A percentile compares a stretch with the other conserved stretches of the same genome.
Conservation (phyloP, 2,329 filamentous ascomycete species). For the Ceratocystis smalleyi region DNA sequence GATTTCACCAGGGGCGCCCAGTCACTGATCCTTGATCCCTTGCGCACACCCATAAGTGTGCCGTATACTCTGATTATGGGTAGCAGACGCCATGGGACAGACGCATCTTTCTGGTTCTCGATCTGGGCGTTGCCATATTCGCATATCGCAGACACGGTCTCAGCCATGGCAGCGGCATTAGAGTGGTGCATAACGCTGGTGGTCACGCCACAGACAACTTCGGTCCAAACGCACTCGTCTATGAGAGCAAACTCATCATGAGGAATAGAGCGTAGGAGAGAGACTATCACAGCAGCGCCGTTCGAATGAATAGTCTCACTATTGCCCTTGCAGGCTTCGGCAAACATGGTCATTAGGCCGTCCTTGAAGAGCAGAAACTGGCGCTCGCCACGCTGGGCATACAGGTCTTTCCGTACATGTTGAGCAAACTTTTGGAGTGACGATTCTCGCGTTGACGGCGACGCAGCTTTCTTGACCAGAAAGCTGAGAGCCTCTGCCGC, state of each 20-base stretch:
- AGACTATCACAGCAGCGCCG: constrained; percentile 37
- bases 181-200: constrained; percentile 75
- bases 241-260: constrained; percentile 34
- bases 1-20: constrained; percentile 53
- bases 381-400: constrained; percentile 35
- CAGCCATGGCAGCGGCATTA: constrained; percentile 54
- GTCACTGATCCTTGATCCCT: constrained; percentile 54
- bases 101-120: constrained; percentile 19
- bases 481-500: constrained; percentile 93
- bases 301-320: constrained; percentile 45
- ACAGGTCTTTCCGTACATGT: constrained; percentile 56
- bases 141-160: constrained; percentile 48
- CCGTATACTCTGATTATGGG: constrained; percentile 47
- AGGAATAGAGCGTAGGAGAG: constrained; percentile 37
- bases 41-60: constrained; percentile 60
- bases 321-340: constrained; percentile 59
- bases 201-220: constrained; percentile 59
- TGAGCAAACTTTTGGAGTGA: constrained; percentile 56
- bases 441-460: constrained; percentile 57
- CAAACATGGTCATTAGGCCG: constrained; percentile 82
- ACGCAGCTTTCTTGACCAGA: constrained; percentile 73
- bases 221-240: constrained; percentile 38
- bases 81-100: constrained; percentile 21
- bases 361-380: constrained; percentile 60
- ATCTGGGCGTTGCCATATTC: constrained; percentile 30